phyloP scores from a whole-genome alignment of 257 asterid species.

The Petrea volubilis region DNA sequence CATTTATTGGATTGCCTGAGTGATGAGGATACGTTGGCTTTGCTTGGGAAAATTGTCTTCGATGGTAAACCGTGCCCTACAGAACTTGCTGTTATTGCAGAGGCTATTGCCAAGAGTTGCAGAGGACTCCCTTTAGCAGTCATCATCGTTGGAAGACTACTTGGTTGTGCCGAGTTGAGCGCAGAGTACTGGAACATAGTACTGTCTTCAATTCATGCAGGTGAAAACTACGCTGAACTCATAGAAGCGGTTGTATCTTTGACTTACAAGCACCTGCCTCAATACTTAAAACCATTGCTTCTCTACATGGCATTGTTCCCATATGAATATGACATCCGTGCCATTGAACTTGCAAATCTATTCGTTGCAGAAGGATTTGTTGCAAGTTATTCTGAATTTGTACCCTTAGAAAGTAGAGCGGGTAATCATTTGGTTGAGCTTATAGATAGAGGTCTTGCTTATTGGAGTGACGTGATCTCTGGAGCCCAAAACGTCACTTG shows the following conservation, averaged over 20 bases:
- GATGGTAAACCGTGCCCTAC: neutral
- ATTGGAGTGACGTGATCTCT: neutral
- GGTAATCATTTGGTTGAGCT: constrained; percentile 7
- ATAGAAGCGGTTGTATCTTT: neutral
- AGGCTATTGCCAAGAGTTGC: neutral
- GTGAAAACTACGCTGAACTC: neutral
- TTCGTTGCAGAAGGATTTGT: constrained; percentile 25
- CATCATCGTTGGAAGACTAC: neutral
- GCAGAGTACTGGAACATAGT: neutral
- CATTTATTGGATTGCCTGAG: neutral
- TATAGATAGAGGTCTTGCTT: neutral
- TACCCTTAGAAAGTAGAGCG: constrained; percentile 11
- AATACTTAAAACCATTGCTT: neutral
- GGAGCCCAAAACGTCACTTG: too few relatives aligned
- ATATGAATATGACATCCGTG: neutral
- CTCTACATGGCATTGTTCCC: neutral
- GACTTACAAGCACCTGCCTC: neutral
- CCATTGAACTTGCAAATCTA: constrained; percentile 11
- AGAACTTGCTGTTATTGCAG: neutral
- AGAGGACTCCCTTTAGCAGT: neutral
- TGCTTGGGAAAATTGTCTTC: neutral
- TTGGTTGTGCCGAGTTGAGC: neutral
- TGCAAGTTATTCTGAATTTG: too few relatives aligned
- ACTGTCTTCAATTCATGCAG: neutral
- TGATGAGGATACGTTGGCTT: neutral